phyloP scores from a whole-genome alignment of 1,284 basidiomycete genomes.

The Ustilago loliicola region DNA sequence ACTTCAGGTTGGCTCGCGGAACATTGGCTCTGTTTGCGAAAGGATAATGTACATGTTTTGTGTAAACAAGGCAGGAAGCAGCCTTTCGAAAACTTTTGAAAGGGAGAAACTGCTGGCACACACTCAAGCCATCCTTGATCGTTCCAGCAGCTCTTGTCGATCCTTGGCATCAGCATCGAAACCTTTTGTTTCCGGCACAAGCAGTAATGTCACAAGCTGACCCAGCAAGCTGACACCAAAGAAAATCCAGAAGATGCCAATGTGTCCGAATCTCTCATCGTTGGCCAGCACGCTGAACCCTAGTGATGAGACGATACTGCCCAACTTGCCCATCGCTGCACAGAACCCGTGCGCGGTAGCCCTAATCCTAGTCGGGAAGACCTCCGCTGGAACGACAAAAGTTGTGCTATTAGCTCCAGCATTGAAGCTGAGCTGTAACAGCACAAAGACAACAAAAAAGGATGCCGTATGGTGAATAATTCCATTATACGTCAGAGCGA shows the following conservation, averaged over 20 bases:
- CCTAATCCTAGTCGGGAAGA: conserved; percentile 81
- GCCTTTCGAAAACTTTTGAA: not conserved
- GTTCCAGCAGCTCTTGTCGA: conserved; percentile 47
- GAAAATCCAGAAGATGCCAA: conserved; percentile 60
- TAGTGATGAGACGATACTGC: conserved; percentile 72
- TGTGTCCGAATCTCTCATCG: conserved; percentile 27
- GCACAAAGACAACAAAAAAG: conserved; percentile 82
- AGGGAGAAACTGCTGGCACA: conserved; percentile 6
- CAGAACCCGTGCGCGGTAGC: conserved; percentile 73
- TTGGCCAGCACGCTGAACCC: conserved; percentile 47
- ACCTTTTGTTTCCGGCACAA: conserved; percentile 56
- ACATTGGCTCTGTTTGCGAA: too few relatives aligned
- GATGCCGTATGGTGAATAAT: conserved; percentile 72
- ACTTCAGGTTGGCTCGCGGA: not conserved
- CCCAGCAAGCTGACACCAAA: conserved; percentile 52
- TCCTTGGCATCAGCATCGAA: conserved; percentile 59
- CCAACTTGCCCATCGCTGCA: conserved; percentile 73
- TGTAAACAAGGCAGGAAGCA: not conserved
- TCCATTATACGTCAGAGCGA: conserved; percentile 59
- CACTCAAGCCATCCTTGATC: conserved; percentile 28
- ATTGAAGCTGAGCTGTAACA: conserved; percentile 73
- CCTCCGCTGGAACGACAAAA: conserved; percentile 79
- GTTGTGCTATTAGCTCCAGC: conserved; percentile 83
- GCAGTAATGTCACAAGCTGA: conserved; percentile 39
- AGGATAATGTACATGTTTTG: too few relatives aligned